Evolutionary conservation across 2,329 filamentous ascomycete genomes (phyloP), one percentile per base, ranked within the genome.

Genomic region (Incumbomyces lentus): DNA sequence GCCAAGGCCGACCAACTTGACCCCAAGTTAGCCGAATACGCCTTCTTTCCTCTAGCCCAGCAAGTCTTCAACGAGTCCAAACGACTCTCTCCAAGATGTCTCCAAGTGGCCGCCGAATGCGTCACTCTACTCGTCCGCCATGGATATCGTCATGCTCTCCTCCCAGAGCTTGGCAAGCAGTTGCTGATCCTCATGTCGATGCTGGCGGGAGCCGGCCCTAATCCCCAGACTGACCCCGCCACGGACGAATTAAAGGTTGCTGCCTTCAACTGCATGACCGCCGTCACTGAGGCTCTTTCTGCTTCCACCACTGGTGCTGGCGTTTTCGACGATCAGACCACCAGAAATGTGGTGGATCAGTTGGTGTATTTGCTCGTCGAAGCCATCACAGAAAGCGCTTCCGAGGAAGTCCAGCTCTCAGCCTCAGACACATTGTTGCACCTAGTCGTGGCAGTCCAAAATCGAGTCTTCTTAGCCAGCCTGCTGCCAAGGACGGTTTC

Each of bases 401-500:
- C 82, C 0, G 68, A 77, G 32, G 70, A 75, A n/a, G 75, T 90
- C 16, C 88, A 90, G 59, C 61, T 82, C 4, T 76, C 83, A 53
- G 84, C 87, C 5, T 68, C 86, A 2, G 64, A 69, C 11, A 79
- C 84, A 6, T 61, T 95, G 2, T 67, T 76, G 42, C 68, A 76
- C 1, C 67, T 92, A 6, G 77, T 80, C 53, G 59, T 63, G 6
- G 76, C 79, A 17, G 72, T 95, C 36, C 79, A 75, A 44, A 83
- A 92, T 57, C 76, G 75, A 39, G 75, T 84, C n/a, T 79, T 85
- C 2, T 69, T 94, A 47, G 86, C 87, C 8, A 89, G 78, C 51
- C 92, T 98, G 58, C 72, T 96, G 35, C 92, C 93, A 0, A 87
- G 89, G 8, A 86, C 86, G 0, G 78, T 95, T 0, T 96, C 92